Base-by-base conservation (phyloP, 75 land plant species). In the Isoetes taiwanensis region DNA sequence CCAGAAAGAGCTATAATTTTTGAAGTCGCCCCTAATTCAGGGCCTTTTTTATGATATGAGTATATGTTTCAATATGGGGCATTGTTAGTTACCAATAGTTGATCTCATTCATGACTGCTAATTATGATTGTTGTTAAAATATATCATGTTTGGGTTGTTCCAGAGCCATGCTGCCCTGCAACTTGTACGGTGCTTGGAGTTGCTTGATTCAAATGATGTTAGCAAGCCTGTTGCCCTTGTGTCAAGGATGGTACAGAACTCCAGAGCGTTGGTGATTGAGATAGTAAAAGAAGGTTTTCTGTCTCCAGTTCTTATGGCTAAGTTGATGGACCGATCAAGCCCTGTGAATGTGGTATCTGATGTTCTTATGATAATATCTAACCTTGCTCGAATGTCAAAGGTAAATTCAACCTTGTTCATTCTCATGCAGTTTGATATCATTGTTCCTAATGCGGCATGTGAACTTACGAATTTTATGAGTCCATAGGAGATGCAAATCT, bases 311-410 rank as follows among this genome's bases (percentile, higher is more conserved):
- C 63, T 74, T 56, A 66, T 84, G 75, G 60, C 57, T 42, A 75
- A 64, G 62, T 38, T 93, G 55, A 72, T 93, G 66, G 73, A 68
- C 24, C 27, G 37, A 52, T 63, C 78, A 30, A 65, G 76, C 61
- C 83, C 85, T 6, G 81, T 46, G 58, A 95, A 93, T 25, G 83
- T 80, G 28, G 50, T 71, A 5, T 56, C 82, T 30, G 98, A 93
- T 64, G 54, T 70, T 19, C 62, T 93, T 5, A 81, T 93, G 82
- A 81, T 85, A 33, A 42, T 93, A 35, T 93, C 98, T 30, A 95
- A 93, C 60, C 66, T 93, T 56, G 89, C 96, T 43, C 80, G 98
- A n/a, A 76, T 93, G 85, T 82, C 86, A 42, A 81, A 76, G 83
- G 98, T 93, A 24, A 19, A 34, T 26, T 21, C 14, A 41, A 5